phyloP scores from a whole-genome alignment of 176 grass and related monocot genomes.

The Tillandsia leiboldiana region DNA sequence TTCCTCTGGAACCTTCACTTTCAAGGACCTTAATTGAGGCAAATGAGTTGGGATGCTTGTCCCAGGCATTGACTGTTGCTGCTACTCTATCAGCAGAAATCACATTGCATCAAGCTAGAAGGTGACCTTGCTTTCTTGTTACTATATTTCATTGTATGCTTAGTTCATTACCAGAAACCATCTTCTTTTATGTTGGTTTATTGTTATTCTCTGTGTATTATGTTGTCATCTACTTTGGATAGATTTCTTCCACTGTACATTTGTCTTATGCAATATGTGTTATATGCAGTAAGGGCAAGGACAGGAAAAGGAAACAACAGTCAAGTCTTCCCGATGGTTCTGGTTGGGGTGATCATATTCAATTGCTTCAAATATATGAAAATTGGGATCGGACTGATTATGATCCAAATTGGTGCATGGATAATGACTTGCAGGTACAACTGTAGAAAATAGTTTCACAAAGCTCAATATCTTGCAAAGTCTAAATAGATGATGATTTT shows the following conservation, averaged over 20 bases:
- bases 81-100: conserved; percentile 89
- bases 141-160: not conserved
- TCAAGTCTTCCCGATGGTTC: conserved; percentile 74
- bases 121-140: conserved; percentile 13
- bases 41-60: conserved; percentile 71
- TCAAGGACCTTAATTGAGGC: conserved; percentile 91
- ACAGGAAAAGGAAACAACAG: conserved; percentile 67
- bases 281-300: conserved; percentile 53
- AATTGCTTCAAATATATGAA: conserved; percentile 96
- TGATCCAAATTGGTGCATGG: conserved; percentile 79
- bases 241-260: conserved; percentile 1
- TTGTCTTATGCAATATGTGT: conserved; percentile 12
- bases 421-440: conserved; percentile 80
- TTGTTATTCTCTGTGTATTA: not conserved
- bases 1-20: conserved; percentile 90
- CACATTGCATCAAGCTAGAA: conserved; percentile 48
- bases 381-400: conserved; percentile 69
- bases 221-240: not conserved
- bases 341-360: conserved; percentile 95
- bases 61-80: conserved; percentile 87
- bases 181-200: not conserved
- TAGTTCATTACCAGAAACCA: not conserved
- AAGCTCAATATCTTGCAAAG: not conserved
- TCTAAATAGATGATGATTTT: not conserved
- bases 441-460: not conserved